Percentiles rank a stretch among this genome's conserved stretches.
phyloP scores from a whole-genome alignment of 805 yeast genomes.

The Suhomyces faveliae region DNA sequence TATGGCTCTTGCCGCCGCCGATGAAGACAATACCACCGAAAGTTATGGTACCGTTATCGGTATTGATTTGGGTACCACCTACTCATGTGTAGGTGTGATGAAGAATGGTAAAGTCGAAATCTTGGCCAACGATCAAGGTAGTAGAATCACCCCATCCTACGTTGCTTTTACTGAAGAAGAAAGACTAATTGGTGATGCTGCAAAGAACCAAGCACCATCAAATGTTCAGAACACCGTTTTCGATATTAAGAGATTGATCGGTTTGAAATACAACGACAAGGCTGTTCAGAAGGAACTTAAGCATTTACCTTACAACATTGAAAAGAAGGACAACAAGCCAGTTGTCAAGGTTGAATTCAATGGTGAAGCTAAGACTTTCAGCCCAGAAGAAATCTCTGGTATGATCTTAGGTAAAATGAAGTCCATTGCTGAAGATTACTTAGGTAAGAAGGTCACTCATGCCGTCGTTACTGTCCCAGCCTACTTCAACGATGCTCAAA shows the following conservation, averaged over 20 bases:
- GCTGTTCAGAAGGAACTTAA: slow-evolving; percentile 86
- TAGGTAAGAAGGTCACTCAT: slow-evolving; percentile 71
- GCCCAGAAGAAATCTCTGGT: slow-evolving; percentile 93
- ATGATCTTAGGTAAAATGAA: slow-evolving; percentile 90
- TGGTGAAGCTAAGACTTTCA: slow-evolving; percentile 81
- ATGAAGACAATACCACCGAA: slow-evolving; percentile 31
- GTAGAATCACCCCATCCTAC: slow-evolving; percentile 95
- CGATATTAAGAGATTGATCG: slow-evolving; percentile 91
- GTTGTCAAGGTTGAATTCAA: slow-evolving; percentile 78
- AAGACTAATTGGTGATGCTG: slow-evolving; percentile 94
- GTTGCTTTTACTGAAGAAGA: slow-evolving; percentile 93
- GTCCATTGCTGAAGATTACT: slow-evolving; percentile 75
- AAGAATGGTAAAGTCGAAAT: slow-evolving; percentile 90
- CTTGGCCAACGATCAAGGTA: slow-evolving; percentile 97
- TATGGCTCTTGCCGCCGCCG: slow-evolving; percentile 21
- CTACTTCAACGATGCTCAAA: slow-evolving; percentile 89
- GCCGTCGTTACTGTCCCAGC: slow-evolving; percentile 95
- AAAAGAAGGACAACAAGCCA: slow-evolving; percentile 73
- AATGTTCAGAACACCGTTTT: slow-evolving; percentile 90
- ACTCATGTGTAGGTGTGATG: slow-evolving; percentile 95
- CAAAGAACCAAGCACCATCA: slow-evolving; percentile 95
- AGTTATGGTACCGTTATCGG: slow-evolving; percentile 74
- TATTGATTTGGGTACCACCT: slow-evolving; percentile 95
- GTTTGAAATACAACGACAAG: slow-evolving; percentile 78
- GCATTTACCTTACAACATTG: slow-evolving; percentile 82